phyloP scores from a whole-genome alignment of 306 rosid genomes.

The Vigna radiata region DNA sequence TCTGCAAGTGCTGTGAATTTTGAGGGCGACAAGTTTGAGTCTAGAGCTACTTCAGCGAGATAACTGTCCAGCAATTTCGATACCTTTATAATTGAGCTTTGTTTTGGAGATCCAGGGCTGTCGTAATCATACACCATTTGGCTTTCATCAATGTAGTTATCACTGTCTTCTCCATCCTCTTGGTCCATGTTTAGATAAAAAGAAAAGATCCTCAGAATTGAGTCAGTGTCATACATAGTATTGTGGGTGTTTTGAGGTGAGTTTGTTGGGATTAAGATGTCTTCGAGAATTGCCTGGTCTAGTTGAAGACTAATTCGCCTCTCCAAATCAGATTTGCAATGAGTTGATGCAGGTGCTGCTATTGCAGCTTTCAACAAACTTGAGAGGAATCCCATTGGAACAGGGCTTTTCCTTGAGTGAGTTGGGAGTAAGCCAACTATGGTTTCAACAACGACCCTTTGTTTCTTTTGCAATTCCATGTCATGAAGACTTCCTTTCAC shows the following conservation, averaged over 20 bases:
- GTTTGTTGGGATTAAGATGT: constrained; percentile 80
- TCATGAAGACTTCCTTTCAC: constrained; percentile 70
- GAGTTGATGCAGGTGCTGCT: constrained; percentile 70
- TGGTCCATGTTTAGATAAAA: constrained; percentile 85
- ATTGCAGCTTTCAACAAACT: constrained; percentile 90
- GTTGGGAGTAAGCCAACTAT: constrained; percentile 80
- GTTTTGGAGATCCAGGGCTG: constrained; percentile 94
- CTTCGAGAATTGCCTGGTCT: constrained; percentile 98
- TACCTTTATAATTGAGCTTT: constrained; percentile 89
- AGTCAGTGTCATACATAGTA: constrained; percentile 80
- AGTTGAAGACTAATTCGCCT: constrained; percentile 89
- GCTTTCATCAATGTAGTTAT: constrained; percentile 68
- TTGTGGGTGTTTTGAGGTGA: constrained; percentile 64
- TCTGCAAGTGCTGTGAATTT: constrained; percentile 87
- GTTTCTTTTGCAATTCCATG: constrained; percentile 80
- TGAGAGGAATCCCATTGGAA: constrained; percentile 99
- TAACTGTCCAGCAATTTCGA: constrained; percentile 85
- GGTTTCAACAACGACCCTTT: constrained; percentile 85
- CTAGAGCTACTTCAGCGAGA: constrained; percentile 91
- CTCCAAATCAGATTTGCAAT: constrained; percentile 86
- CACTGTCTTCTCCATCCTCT: constrained; percentile 74
- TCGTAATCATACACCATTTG: constrained; percentile 90
- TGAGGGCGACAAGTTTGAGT: constrained; percentile 74
- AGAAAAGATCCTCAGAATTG: constrained; percentile 83
- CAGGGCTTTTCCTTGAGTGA: constrained; percentile 86